Conservation (phyloP, 106 monocot species). For the Xerophyta viscosa region DNA sequence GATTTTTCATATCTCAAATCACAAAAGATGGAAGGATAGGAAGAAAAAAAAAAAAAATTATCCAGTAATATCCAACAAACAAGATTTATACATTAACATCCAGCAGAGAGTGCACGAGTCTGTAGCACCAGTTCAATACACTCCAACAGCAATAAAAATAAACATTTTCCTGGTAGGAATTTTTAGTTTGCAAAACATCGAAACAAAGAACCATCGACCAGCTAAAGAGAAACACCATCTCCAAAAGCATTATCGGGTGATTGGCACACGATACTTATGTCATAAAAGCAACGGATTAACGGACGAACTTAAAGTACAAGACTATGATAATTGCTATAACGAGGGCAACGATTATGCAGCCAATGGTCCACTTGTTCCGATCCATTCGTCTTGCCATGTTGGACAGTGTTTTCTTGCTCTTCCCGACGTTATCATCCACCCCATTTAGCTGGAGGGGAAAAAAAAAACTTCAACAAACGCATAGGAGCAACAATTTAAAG, state of each 20-base stretch:
- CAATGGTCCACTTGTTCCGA: slow-evolving; percentile 85
- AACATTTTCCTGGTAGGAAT: too few species aligned
- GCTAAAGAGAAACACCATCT: not conserved
- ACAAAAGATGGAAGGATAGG: too few species aligned
- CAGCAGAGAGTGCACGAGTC: too few species aligned
- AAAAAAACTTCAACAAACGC: not conserved
- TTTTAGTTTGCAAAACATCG: too few species aligned
- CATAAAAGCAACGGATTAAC: slow-evolving; percentile 2
- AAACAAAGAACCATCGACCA: too few species aligned
- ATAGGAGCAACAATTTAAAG: not conserved
- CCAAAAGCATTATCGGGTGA: not conserved
- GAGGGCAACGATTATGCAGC: slow-evolving; percentile 38
- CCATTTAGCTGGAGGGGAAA: slow-evolving; percentile 42
- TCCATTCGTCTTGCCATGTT: slow-evolving; percentile 69
- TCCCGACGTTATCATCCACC: slow-evolving; percentile 71
- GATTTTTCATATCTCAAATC: too few species aligned
- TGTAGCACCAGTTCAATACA: too few species aligned
- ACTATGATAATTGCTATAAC: slow-evolving; percentile 53
- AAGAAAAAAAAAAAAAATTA: too few species aligned
- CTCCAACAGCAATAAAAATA: too few species aligned
- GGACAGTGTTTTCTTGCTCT: slow-evolving; percentile 61
- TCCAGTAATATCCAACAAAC: too few species aligned
- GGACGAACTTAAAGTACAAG: slow-evolving; percentile 63
- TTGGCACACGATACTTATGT: not conserved
- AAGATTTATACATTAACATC: too few species aligned